Conservation (phyloP, 352 stramenopile genomes). For the Aphanomyces astaci region DNA sequence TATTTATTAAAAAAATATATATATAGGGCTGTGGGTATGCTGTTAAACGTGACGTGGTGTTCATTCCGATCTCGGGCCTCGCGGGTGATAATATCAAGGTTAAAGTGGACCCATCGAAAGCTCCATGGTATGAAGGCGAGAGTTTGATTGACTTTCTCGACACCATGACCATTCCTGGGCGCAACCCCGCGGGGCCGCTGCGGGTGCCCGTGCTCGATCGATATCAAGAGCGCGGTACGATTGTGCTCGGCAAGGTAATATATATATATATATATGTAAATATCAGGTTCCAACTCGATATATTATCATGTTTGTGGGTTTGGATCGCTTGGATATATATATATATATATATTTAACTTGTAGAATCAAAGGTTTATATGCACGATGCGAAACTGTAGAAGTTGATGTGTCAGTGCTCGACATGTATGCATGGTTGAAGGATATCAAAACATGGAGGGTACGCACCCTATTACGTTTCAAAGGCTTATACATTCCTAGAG, state of each 20-base stretch:
- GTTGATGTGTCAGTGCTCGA: too few relatives aligned
- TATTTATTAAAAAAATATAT: not conserved
- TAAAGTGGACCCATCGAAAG: slow-evolving; percentile 48
- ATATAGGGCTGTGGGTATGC: slow-evolving; percentile 92
- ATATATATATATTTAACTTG: too few relatives aligned
- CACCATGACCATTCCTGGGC: slow-evolving; percentile 83
- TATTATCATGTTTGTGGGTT: too few relatives aligned
- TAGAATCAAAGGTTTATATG: too few relatives aligned
- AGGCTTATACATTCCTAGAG: too few relatives aligned
- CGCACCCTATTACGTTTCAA: too few relatives aligned
- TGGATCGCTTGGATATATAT: too few relatives aligned
- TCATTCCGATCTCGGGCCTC: slow-evolving; percentile 96
- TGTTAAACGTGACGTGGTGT: slow-evolving; percentile 97
- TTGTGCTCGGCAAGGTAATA: slow-evolving; percentile 91
- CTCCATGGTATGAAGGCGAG: slow-evolving; percentile 91
- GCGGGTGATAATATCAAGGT: slow-evolving; percentile 96
- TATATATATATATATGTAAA: too few relatives aligned
- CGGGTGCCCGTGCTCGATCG: slow-evolving; percentile 97
- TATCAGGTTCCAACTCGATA: too few relatives aligned
- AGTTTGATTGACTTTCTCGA: slow-evolving; percentile 94
- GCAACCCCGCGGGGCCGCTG: slow-evolving; percentile 86
- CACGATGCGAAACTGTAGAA: too few relatives aligned
- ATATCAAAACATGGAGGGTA: too few relatives aligned
- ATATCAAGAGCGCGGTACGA: slow-evolving; percentile 94
- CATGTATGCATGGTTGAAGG: too few relatives aligned